These are phyloP conservation scores for Cyclanthera cordifolia DNA, from an alignment of 306 rosid species.

Conservation along the genomic window DNA sequence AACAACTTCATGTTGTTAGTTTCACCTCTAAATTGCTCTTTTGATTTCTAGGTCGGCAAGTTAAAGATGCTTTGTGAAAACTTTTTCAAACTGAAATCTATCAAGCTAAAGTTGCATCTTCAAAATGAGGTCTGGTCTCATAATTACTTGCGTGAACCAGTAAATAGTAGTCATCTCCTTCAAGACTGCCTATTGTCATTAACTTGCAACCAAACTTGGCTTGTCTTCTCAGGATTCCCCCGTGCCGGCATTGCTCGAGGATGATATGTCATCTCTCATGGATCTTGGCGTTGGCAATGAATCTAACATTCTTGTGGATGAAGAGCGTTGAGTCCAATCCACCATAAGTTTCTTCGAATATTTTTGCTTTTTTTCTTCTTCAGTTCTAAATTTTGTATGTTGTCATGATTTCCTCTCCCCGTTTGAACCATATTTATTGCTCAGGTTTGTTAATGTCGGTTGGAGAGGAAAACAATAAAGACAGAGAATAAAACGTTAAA, in stretches of 20 bases:
- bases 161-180: neutral
- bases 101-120: conserved; percentile 62
- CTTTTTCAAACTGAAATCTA: conserved; percentile 75
- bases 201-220: neutral
- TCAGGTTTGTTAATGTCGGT: too few species aligned
- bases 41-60: conserved; percentile 52
- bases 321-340: conserved; percentile 37
- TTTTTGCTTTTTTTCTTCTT: neutral
- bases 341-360: neutral
- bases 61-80: conserved; percentile 81
- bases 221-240: conserved; percentile 61
- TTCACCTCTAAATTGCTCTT: neutral
- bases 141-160: neutral
- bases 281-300: conserved; percentile 62
- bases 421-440: neutral
- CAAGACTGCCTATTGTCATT: neutral
- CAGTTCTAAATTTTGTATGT: neutral
- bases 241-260: conserved; percentile 56
- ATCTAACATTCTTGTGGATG: conserved; percentile 64
- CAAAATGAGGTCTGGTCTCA: conserved; percentile 65
- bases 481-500: too few species aligned
- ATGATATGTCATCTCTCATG: conserved; percentile 55
- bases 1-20: neutral
- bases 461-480: too few species aligned
- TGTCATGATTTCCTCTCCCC: neutral